Percentiles rank a stretch among this genome's conserved stretches.
phyloP scores from a whole-genome alignment of 106 monocot species.

The Agapanthus africanus region DNA sequence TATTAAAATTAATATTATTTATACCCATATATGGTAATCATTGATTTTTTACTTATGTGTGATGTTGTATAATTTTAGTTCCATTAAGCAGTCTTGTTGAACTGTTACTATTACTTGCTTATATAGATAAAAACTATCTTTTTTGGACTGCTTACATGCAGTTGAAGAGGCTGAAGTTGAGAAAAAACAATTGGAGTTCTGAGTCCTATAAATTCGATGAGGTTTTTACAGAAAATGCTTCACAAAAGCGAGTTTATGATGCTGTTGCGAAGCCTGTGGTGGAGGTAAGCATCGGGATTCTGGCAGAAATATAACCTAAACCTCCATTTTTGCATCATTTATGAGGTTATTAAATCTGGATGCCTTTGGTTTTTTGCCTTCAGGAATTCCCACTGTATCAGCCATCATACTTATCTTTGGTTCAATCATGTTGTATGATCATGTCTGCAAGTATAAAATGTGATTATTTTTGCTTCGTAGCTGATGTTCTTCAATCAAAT shows the following conservation, averaged over 20 bases:
- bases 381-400: neutral
- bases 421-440: neutral
- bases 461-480: neutral
- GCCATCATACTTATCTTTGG: no score
- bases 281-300: constrained; percentile 59
- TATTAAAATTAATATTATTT: neutral
- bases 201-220: constrained; percentile 79
- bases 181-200: constrained; percentile 81
- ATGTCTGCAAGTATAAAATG: neutral
- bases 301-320: no score
- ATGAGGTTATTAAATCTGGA: no score
- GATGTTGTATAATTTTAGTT: neutral
- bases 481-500: neutral
- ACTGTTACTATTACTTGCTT: constrained; percentile 5
- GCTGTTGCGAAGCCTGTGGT: constrained; percentile 77
- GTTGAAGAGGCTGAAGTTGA: constrained; percentile 64
- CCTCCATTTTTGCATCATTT: no score
- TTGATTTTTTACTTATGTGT: neutral
- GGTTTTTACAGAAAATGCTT: constrained; percentile 63
- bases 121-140: neutral
- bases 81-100: constrained; percentile 2
- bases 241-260: constrained; percentile 77
- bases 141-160: constrained; percentile 23
- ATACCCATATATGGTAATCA: neutral
- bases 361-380: neutral